Evolutionary conservation across 1,139 yeast species (phyloP).

Genomic region (Taphrina pruni): DNA sequence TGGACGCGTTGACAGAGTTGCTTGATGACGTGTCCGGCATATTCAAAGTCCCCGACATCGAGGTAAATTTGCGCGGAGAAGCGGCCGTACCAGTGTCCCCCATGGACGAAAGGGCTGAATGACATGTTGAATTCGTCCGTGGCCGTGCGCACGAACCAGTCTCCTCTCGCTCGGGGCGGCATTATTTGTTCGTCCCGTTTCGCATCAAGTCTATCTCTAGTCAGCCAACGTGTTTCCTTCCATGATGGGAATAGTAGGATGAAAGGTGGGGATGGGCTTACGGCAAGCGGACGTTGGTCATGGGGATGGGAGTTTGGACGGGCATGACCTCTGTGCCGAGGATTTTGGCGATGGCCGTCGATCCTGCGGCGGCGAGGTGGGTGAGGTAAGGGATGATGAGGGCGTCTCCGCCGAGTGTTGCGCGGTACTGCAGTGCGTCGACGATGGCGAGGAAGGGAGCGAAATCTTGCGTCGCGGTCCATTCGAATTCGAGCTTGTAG

Average conservation of each 20-base stretch:
- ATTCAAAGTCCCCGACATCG: slow-evolving; percentile 61
- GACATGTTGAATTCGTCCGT: slow-evolving; percentile 21
- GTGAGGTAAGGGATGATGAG: slow-evolving; percentile 59
- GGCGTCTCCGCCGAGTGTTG: slow-evolving; percentile 68
- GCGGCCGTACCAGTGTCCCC: slow-evolving; percentile 58
- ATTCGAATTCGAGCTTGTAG: slow-evolving; percentile 50
- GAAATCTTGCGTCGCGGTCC: slow-evolving; percentile 54
- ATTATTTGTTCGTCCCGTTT: slow-evolving; percentile 45
- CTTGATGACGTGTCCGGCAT: slow-evolving; percentile 64
- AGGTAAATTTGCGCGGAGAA: slow-evolving; percentile 68
- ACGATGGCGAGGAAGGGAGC: slow-evolving; percentile 51
- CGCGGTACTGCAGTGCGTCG: slow-evolving; percentile 60
- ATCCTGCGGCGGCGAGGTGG: slow-evolving; percentile 57
- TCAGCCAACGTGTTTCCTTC: slow-evolving; percentile 36
- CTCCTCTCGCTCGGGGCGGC: slow-evolving; percentile 47
- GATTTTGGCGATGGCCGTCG: slow-evolving; percentile 52
- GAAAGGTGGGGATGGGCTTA: neutral
- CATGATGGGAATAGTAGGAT: neutral
- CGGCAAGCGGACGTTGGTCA: slow-evolving; percentile 61
- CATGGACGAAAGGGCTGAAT: slow-evolving; percentile 51
- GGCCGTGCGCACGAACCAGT: slow-evolving; percentile 59
- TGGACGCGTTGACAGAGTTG: slow-evolving; percentile 52
- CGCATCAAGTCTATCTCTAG: slow-evolving; percentile 42
- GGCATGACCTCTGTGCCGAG: slow-evolving; percentile 54
- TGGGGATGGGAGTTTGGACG: slow-evolving; percentile 52